Evolutionary conservation across 2,329 filamentous ascomycete species (phyloP), one percentile per base, ranked within the genome.

Genomic region (Cercospora beticola): DNA sequence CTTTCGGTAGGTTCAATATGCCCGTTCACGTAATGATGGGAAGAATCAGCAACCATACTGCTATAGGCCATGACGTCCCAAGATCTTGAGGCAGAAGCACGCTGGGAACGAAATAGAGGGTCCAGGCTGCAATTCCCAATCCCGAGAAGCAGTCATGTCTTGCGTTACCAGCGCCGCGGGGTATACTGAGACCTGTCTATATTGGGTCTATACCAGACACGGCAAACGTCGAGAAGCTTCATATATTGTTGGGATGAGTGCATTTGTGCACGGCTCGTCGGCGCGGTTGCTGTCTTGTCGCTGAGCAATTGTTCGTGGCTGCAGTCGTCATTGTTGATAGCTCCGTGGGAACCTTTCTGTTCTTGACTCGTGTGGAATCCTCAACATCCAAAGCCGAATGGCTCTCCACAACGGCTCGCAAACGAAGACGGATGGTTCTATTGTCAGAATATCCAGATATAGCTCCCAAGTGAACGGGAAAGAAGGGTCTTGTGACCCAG

Each of bases 1-100:
- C 18, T 9, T 52, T 26, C 33, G 59, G 59, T 62, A 62, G 26
- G 23, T 46, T 62, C 59, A 43, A 16, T 62, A 62, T 62, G 36
- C 33, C 36, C 59, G 59, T 23, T 43, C 21, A 62, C 10, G 21
- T 14, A 12, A 26, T 26, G 5, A 14, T 52, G 46, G 18, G 18
- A 14, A 23, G 46, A 23, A 23, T 52, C 46, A 23, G n/a, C 21
- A 16, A 5, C 46, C 21, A 52, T 21, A 23, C 46, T 49, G 46
- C n/a, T 23, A 49, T 12, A 21, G 46, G 46, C n/a, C 46, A 49
- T 49, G 46, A 49, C 46, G 46, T 21, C 12, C 46, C 46, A 10
- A 49, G 46, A 21, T 49, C 46, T 49, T 21, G 18, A 21, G 9
- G n/a, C 0, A 18, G n/a, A 12, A 21, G 18, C 43, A 23, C 46